phyloP scores from a whole-genome alignment of 805 yeast genomes.

The Blastobotrys chiropterorum region DNA sequence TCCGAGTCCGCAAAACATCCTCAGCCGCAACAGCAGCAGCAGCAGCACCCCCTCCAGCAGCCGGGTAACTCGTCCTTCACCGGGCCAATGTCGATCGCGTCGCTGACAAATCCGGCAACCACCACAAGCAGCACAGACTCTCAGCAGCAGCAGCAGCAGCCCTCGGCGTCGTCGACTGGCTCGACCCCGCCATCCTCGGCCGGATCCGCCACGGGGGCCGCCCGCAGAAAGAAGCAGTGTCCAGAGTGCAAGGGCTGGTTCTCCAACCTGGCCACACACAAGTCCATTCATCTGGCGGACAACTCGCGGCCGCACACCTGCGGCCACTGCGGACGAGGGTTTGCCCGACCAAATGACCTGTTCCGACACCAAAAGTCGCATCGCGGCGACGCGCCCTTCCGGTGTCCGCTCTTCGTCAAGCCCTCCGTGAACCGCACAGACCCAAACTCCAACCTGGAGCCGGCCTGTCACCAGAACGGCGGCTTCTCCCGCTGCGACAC shows the following conservation, averaged over 20 bases:
- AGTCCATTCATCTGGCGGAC: slow-evolving; percentile 68
- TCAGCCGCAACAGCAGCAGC: background rate
- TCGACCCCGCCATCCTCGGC: slow-evolving; percentile 5
- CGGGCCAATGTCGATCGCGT: slow-evolving; percentile 25
- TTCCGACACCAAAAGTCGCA: slow-evolving; percentile 82
- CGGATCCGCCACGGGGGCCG: slow-evolving; percentile 19
- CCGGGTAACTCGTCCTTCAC: slow-evolving; percentile 2
- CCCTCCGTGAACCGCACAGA: slow-evolving; percentile 4
- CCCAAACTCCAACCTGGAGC: slow-evolving; percentile 13
- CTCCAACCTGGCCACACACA: slow-evolving; percentile 78
- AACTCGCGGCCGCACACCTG: slow-evolving; percentile 74
- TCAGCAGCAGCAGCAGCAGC: background rate
- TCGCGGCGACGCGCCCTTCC: slow-evolving; percentile 70
- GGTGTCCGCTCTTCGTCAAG: slow-evolving; percentile 63
- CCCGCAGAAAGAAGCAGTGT: slow-evolving; percentile 61
- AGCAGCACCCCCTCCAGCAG: background rate
- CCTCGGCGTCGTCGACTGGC: no score
- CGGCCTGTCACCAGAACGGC: slow-evolving; percentile 71
- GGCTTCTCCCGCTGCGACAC: slow-evolving; percentile 87
- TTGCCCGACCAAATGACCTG: slow-evolving; percentile 81
- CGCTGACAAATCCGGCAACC: slow-evolving; percentile 20
- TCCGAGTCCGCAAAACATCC: background rate
- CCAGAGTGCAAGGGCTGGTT: slow-evolving; percentile 62
- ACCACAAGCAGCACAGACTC: background rate
- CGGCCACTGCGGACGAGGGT: slow-evolving; percentile 72